Evolutionary conservation across 1,284 basidiomycete genomes (phyloP), one percentile per base, ranked within the genome.

Genomic region (Volvariella volvacea): DNA sequence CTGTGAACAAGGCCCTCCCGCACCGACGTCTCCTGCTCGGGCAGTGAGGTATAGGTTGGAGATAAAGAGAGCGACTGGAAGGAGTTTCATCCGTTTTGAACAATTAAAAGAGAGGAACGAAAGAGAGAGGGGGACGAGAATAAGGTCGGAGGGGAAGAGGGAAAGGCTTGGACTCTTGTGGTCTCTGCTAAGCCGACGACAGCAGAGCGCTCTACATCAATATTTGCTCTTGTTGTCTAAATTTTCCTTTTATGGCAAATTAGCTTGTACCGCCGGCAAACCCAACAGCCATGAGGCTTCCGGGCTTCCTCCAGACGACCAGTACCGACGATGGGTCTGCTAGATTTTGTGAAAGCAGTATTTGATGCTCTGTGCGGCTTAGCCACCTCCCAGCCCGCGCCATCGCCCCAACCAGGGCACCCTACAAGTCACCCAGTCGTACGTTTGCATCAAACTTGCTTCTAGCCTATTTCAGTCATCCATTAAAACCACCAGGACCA

Each of bases 401-500:
- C 14, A 4, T 36, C 34, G 15, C 15, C n/a, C 30, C n/a, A n/a
- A 36, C 34, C 19, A 36, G 8, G 34, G 6, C 34, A 20, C 7
- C 19, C 34, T 16, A 15, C 7, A 4, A 28, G 12, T 6, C 25
- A 6, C 6, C 25, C 6, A 6, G 6, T 12, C 6, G 25, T 28
- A 28, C 6, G 25, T 28, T 6, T 28, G 6, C 25, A 6, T 28
- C 25, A 28, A 12, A 6, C 34, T n/a, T 6, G n/a, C 34, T 36
- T 4, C 14, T 36, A n/a, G 34, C n/a, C 15, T n/a, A 15, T 6
- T 16, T 6, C 34, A 15, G 6, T 20, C 34, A 25, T 9, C 42
- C 41, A 15, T n/a, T 44, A 15, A 41, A 16, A 87, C 76, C 76
- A 82, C 55, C 66, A 64, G 50, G 80, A 83, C 56, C 74, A 78